Evolutionary conservation across 192 early-diverging fungal genomes (phyloP), one percentile per base, ranked within the genome.

Genomic region (Rhizophagus sp.): DNA sequence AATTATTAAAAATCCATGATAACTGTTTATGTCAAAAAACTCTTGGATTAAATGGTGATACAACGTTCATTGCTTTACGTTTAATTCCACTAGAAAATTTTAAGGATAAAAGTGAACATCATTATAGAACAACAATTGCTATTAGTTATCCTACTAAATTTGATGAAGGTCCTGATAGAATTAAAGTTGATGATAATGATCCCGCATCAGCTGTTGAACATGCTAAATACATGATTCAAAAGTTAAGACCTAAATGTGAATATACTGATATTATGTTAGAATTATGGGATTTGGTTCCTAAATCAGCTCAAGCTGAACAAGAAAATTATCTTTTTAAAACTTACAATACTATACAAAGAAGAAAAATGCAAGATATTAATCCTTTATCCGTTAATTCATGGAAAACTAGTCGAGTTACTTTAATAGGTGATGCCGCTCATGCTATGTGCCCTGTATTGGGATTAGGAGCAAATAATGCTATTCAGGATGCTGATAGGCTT

Each of bases 11-110:
- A 39, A 22, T 41, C 41, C 34, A 34, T 36, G 34, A n/a, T 12
- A 41, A 70, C 1, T 13, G 33, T 41, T 15, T 41, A 22, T 17
- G 41, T 70, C 30, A 70, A 22, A 22, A 22, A 22, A 36, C 68
- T 19, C 22, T 70, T 4, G 68, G 68, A 22, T n/a, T n/a, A 39
- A 34, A 41, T 44, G 68, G 68, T 6, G 68, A 70, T 70, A 9
- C 4, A 1, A 36, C 34, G 19, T 8, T 44, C 44, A 2, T 34
- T 36, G 12, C 22, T 12, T 36, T 70, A 0, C 30, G 68, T 19
- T n/a, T 39, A n/a, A 70, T 70, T 4, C 68, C 68, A 44, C 8
- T 70, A 39, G 68, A 70, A 70, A 33, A 66, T n/a, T 11, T 12
- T 8, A 33, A 22, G 9, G 30, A 70, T 70, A 17, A 2, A 1